phyloP scores from a whole-genome alignment of 305 asterid genomes.

The Fraxinus floribunda region DNA sequence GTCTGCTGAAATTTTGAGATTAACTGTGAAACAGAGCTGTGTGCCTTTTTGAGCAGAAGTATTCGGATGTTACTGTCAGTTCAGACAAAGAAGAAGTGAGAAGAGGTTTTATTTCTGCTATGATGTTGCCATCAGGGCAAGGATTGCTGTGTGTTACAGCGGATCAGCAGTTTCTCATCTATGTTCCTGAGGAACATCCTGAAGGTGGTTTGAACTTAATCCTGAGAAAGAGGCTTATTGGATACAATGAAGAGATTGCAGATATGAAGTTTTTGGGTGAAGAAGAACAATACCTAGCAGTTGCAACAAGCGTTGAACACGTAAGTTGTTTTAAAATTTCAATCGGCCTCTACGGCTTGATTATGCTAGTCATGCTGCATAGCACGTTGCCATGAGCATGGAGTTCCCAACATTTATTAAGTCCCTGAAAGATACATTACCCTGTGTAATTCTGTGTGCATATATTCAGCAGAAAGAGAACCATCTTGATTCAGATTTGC shows the following conservation, averaged over 20 bases:
- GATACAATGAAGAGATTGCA: conserved; percentile 92
- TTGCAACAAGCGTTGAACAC: conserved; percentile 92
- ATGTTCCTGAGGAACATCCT: conserved; percentile 51
- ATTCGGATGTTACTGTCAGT: conserved; percentile 72
- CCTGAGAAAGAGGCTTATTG: conserved; percentile 76
- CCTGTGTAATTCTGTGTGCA: background rate
- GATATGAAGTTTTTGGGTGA: conserved; percentile 96
- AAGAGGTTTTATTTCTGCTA: conserved; percentile 83
- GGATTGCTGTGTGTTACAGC: conserved; percentile 88
- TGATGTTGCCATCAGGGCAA: conserved; percentile 68
- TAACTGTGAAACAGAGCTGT: conserved; percentile 57
- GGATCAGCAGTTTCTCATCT: conserved; percentile 92
- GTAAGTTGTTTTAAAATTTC: conserved; percentile 32
- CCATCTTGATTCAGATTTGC: background rate
- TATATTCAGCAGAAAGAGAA: background rate
- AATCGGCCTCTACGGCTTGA: conserved; percentile 3
- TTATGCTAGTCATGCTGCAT: conserved; percentile 1
- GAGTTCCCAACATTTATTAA: background rate
- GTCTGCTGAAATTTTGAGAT: conserved; percentile 23
- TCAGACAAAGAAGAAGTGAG: conserved; percentile 64
- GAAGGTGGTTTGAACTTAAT: conserved; percentile 51
- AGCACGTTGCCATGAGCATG: background rate
- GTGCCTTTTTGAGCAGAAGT: conserved; percentile 78
- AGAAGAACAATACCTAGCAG: conserved; percentile 87
- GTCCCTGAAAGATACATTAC: background rate